Percentiles rank a stretch among this genome's conserved stretches.
These are phyloP conservation scores for Lindgomyces ingoldianus DNA, from an alignment of 495 filamentous ascomycete species.

Conservation along the genomic window DNA sequence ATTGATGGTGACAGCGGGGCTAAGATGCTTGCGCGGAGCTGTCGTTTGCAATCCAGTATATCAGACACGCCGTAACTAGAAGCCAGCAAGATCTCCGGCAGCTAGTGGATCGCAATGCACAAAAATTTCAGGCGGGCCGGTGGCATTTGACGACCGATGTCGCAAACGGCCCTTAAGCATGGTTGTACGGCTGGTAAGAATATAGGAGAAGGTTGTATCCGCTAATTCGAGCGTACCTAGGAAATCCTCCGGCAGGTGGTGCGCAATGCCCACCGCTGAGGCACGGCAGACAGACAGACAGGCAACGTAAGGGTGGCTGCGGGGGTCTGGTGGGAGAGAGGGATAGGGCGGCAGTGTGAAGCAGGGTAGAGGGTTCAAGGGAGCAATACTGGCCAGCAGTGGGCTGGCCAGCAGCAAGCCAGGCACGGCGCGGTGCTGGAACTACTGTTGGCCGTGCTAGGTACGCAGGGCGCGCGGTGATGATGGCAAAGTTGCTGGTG, in stretches of 20 bases:
- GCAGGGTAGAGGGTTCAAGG: background rate
- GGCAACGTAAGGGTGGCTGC: constrained; percentile 30
- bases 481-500: constrained; percentile 16
- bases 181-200: constrained; percentile 37
- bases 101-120: constrained; percentile 24
- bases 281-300: constrained; percentile 28
- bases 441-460: background rate
- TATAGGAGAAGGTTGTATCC: constrained; percentile 41
- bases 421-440: constrained; percentile 23
- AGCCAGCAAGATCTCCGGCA: constrained; percentile 19
- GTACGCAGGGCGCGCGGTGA: constrained; percentile 11
- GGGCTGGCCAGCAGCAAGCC: background rate
- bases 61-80: constrained; percentile 18
- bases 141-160: constrained; percentile 37
- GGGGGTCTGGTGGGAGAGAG: constrained; percentile 14
- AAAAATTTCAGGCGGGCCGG: constrained; percentile 37
- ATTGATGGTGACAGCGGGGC: constrained; percentile 34
- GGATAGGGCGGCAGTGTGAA: constrained; percentile 6
- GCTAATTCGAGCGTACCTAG: constrained; percentile 24
- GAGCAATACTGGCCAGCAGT: background rate
- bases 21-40: constrained; percentile 10
- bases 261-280: constrained; percentile 23
- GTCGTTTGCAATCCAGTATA: constrained; percentile 26
- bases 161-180: constrained; percentile 39
- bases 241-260: constrained; percentile 30